Evolutionary conservation across 805 yeast species (phyloP), one percentile per base, ranked within the genome.

Genomic region (Allodekkera sacchari): DNA sequence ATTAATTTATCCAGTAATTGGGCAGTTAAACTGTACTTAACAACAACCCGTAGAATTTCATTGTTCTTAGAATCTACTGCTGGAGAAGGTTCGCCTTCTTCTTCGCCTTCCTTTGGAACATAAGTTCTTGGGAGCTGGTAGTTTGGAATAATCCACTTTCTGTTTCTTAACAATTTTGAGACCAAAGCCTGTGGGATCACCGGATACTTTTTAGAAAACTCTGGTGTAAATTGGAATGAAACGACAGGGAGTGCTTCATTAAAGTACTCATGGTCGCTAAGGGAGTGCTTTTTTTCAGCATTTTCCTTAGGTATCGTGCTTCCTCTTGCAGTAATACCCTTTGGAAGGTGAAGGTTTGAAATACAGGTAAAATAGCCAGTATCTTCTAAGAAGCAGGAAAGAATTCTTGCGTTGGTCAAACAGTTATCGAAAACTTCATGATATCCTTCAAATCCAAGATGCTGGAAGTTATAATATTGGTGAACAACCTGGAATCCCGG

Each of bases 401-500:
- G 70, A 52, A 81, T 57, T 42, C 96, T 70, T 0, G 96, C 89
- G 44, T 83, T 83, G 40, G 69, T 64, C 37, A 85, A 49, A 26
- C 88, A 74, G 38, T 65, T 65, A 37, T 66, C 66, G 52, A 81
- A 87, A 23, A 74, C 60, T 31, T 68, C 63, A 41, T 64, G 54
- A 62, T 69, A 87, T n/a, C 96, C 96, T 21, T 67, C 66, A 37
- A 53, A 57, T 6, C 96, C 96, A 22, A 76, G 62, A 25, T 73
- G 63, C 44, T 87, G 59, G 45, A 87, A 76, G 55, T 82, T 81
- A 66, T 62, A 85, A 64, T 87, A 88, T 59, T 87, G 96, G 50
- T 80, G 85, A 39, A 87, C 66, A 20, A 88, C 88, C 37, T 88
- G 94, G 71, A 74, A 83, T 1, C 96, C 96, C 6, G 96, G 92